Conservation (phyloP, 306 rosid genomes). For the Lathyrus oleraceus region DNA sequence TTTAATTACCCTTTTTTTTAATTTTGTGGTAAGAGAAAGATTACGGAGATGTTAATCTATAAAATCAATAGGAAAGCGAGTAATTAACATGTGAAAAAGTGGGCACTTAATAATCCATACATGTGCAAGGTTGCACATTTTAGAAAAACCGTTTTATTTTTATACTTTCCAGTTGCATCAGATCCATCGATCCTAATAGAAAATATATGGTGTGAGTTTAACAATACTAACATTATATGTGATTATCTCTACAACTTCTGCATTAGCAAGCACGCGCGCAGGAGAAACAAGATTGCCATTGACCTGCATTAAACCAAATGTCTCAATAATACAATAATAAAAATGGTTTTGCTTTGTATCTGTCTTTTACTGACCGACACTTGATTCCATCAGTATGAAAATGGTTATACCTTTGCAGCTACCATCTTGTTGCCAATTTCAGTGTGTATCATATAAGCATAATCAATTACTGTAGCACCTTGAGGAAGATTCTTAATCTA, state of each 20-base stretch:
- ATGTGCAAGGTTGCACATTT: neutral
- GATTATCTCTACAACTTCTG: constrained; percentile 99
- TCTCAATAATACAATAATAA: constrained; percentile 6
- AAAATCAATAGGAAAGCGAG: neutral
- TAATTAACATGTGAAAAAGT: neutral
- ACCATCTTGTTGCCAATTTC: constrained; percentile 98
- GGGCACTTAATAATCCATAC: neutral
- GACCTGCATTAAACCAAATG: constrained; percentile 66
- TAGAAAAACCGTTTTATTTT: neutral
- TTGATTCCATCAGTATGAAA: constrained; percentile 23
- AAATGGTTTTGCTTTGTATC: constrained; percentile 12
- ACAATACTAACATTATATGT: constrained; percentile 80
- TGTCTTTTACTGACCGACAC: constrained; percentile 28
- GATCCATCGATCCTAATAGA: constrained; percentile 20
- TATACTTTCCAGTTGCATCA: constrained; percentile 18
- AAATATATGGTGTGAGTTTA: constrained; percentile 23
- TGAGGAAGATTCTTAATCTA: constrained; percentile 95
- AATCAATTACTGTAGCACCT: constrained; percentile 94
- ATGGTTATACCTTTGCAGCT: constrained; percentile 83
- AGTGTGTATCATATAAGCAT: constrained; percentile 99
- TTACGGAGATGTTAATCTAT: neutral
- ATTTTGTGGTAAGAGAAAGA: neutral
- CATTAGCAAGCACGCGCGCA: constrained; percentile 79
- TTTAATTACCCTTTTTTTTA: neutral
- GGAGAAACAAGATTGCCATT: constrained; percentile 95